Evolutionary conservation across 257 asterid genomes (phyloP).

Genomic region (Perilla frutescens): DNA sequence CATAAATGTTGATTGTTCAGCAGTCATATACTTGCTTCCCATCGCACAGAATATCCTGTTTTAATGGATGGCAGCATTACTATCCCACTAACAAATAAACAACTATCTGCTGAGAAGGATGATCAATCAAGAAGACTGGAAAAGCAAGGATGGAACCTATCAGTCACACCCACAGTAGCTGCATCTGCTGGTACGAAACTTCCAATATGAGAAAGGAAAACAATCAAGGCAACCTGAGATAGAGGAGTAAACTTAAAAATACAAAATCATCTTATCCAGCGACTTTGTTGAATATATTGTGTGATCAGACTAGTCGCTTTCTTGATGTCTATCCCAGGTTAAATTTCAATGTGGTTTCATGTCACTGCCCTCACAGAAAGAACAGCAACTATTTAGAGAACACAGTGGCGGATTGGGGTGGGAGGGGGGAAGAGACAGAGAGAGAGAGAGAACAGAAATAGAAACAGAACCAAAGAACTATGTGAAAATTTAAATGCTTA

Average conservation of each 20-base stretch:
- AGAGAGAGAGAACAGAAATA: neutral
- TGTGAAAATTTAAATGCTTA: no score
- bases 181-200: constrained; percentile 98
- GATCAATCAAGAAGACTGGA: constrained; percentile 30
- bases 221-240: constrained; percentile 92
- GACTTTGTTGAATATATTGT: constrained; percentile 9
- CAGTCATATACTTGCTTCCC: constrained; percentile 95
- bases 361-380: constrained; percentile 4
- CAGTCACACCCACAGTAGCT: constrained; percentile 95
- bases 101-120: constrained; percentile 15
- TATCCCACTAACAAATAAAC: constrained; percentile 9
- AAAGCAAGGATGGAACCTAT: constrained; percentile 58
- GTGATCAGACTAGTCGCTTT: constrained; percentile 18
- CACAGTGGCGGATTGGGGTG: neutral
- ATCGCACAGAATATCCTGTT: constrained; percentile 92
- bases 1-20: constrained; percentile 98
- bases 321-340: constrained; percentile 5
- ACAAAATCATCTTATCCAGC: constrained; percentile 29
- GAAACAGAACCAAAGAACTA: neutral
- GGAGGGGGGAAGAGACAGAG: neutral
- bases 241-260: constrained; percentile 26
- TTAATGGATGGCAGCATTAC: constrained; percentile 30
- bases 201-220: constrained; percentile 94
- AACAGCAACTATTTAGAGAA: constrained; percentile 10
- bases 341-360: constrained; percentile 20